Base-by-base conservation (phyloP, 2,329 filamentous ascomycete species). In the Ramularia endophylla region DNA sequence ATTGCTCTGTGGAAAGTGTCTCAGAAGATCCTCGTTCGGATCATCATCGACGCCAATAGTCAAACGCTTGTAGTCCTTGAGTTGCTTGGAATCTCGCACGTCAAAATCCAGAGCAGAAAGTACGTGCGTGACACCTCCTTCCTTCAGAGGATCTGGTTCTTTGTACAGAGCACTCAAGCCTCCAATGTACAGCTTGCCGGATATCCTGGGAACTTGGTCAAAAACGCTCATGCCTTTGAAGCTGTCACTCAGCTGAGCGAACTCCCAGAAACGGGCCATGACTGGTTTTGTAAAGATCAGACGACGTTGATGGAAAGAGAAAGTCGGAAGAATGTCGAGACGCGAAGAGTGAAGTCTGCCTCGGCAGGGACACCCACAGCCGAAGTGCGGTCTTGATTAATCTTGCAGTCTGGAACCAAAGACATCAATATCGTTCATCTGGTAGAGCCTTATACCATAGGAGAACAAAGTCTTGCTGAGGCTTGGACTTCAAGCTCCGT, bases 101-200 rank as follows among this genome's bases (percentile, higher is more conserved):
- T 75, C 71, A 56, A 81, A 75, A 40, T 78, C 77, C 41, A 89
- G 65, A 28, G 90, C 84, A 3, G 88, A 94, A 17, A 97, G 71
- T 29, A 97, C 77, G 64, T 95, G 88, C 1, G 87, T 94, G 60
- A 97, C 87, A 48, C 81, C 79, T 51, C 80, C 79, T 51, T 81
- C 74, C 51, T 75, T 67, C 38, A 95, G 59, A 7, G 65, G 54
- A 44, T 64, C 56, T 2, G 55, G 53, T 17, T 55, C 49, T 44
- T 66, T 61, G 47, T 68, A 67, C 2, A 69, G 51, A 1, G 65
- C 65, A 42, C 66, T 62, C 3, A 69, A 54, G 20, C 65, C 65
- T 43, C 66, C 66, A 36, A 68, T 67, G 57, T 63, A 65, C 20
- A 67, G 57, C 15, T 57, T 57, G 2, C 57, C 55, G 6, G 17